Evolutionary conservation across 225 moss, liverwort and hornwort genomes (phyloP).

Genomic region (Asterella californica): DNA sequence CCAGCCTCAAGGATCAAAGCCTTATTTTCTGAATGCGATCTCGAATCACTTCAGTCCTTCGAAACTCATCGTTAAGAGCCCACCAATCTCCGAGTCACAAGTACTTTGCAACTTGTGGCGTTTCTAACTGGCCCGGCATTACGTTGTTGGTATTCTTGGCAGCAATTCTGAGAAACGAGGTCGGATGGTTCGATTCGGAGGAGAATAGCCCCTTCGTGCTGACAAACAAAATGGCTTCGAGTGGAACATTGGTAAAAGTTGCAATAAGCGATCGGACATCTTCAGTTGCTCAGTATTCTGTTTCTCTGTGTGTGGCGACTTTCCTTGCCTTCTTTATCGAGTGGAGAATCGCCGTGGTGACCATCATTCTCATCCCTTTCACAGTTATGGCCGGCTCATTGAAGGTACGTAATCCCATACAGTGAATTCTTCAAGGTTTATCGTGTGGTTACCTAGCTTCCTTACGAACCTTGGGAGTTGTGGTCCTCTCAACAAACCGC

Average conservation of each 20-base stretch:
- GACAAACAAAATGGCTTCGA: constrained; percentile 56
- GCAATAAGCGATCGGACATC: constrained; percentile 68
- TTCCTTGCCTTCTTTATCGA: constrained; percentile 68
- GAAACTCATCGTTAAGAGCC: too few species aligned
- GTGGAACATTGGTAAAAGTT: constrained; percentile 66
- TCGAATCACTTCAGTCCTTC: neutral
- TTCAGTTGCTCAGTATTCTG: constrained; percentile 55
- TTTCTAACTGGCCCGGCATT: neutral
- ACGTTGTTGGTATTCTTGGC: constrained; percentile 8
- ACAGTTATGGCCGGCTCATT: constrained; percentile 57
- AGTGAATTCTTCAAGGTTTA: neutral
- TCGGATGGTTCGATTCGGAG: constrained; percentile 84
- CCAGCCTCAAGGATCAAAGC: neutral
- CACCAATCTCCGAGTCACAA: too few species aligned
- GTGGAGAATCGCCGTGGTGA: constrained; percentile 74
- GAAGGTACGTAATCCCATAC: constrained; percentile 41
- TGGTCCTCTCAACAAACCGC: neutral
- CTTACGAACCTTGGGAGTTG: too few species aligned
- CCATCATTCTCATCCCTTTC: constrained; percentile 63
- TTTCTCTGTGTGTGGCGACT: constrained; percentile 58
- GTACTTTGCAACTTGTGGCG: too few species aligned
- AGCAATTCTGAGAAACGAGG: constrained; percentile 76
- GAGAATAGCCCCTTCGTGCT: constrained; percentile 59
- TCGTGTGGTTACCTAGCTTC: too few species aligned
- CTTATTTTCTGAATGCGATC: neutral